Evolutionary conservation across 163 green algal species (phyloP).

Genomic region (Coccomyxa subellipsoidea): DNA sequence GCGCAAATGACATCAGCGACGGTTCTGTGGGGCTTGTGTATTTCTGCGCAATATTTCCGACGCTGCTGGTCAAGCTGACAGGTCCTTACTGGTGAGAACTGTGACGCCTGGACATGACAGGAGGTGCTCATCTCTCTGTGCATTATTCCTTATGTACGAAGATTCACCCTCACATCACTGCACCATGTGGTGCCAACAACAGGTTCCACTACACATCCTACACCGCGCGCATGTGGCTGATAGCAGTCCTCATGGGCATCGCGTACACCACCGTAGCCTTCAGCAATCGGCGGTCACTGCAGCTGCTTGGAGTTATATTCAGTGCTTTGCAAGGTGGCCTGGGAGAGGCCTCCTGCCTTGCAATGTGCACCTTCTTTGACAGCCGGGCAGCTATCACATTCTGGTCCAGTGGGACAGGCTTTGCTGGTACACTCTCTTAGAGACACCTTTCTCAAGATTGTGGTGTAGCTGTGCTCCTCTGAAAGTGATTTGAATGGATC

Average conservation of each 20-base stretch:
- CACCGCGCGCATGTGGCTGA: conserved; percentile 16
- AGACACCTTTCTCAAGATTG: background rate
- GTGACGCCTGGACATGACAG: too few relatives aligned
- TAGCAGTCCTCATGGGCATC: conserved; percentile 39
- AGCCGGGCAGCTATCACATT: conserved; percentile 30
- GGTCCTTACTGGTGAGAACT: conserved; percentile 43
- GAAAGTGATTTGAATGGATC: too few relatives aligned
- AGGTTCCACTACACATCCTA: conserved; percentile 60
- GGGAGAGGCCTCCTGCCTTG: conserved; percentile 51
- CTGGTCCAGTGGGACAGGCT: conserved; percentile 64
- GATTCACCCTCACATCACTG: too few relatives aligned
- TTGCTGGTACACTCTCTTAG: conserved; percentile 38
- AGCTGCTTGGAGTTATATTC: conserved; percentile 58
- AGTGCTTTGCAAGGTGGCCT: conserved; percentile 55
- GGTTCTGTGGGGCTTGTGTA: conserved; percentile 61
- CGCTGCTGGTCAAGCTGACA: conserved; percentile 55
- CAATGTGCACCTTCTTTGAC: conserved; percentile 35
- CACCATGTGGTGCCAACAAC: background rate
- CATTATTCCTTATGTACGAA: too few relatives aligned
- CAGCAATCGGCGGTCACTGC: conserved; percentile 15
- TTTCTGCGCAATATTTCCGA: conserved; percentile 50
- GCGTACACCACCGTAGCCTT: conserved; percentile 46
- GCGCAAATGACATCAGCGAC: conserved; percentile 52
- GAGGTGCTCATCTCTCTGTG: too few relatives aligned
- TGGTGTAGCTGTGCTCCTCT: too few relatives aligned